Evolutionary conservation across 495 filamentous ascomycete species (phyloP), one percentile per base, ranked within the genome.

Genomic region (Aspergillus ellipticus): DNA sequence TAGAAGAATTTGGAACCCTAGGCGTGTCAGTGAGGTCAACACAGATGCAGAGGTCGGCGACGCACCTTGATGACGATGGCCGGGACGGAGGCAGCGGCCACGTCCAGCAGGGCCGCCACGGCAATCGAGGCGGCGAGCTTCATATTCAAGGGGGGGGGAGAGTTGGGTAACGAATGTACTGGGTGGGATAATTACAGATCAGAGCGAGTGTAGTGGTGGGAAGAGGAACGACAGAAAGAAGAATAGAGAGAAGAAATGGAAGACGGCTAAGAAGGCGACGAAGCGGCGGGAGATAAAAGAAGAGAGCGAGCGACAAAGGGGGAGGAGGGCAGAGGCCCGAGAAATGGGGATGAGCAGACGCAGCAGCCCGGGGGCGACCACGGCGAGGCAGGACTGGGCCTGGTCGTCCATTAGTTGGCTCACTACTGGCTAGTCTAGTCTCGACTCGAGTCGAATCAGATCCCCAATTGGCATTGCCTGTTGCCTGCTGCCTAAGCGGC

Each of bases 1-100:
- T 86, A 87, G 74, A 96, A 97, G 77, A 90, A 91, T 64, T 91
- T 87, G 54, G 82, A 83, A 24, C 86, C 86, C 85, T 87, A 57
- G 26, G 11, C 29, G 1, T 16, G 51, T 56, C 21, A 43, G 53
- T 54, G 4, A 51, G 45, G 6, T 26, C 26, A n/a, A 54, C 37
- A 29, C 37, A 43, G 49, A 59, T 10, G 47, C 58, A 41, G 42
- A 19, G 2, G n/a, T 0, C 10, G 26, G 20, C 48, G 21, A 60
- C 65, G 43, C 51, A 79, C 85, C 79, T 89, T 88, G 77, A 87
- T 85, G 53, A 87, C 64, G 59, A 91, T 88, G 9, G 87, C 85
- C 54, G 87, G 84, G 19, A 89, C 55, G 49, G 78, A 72, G 16
- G 84, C 82, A 42, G 80, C 74, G 19, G 78, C 79, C 29, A 79